Conservation (phyloP, 495 filamentous ascomycete species). For the Talaromyces nanjingensis region DNA sequence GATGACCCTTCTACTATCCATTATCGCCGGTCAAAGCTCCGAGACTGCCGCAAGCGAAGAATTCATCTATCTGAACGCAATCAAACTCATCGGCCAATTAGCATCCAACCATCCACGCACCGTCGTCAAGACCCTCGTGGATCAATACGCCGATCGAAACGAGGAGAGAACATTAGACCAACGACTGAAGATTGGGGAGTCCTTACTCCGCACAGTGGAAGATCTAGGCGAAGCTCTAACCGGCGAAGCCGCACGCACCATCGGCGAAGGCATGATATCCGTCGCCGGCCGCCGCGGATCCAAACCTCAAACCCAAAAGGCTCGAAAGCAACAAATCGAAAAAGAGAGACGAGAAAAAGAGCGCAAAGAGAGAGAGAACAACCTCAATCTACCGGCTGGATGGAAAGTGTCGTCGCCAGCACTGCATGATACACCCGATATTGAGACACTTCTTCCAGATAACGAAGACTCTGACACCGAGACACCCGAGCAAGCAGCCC, state of each 20-base stretch:
- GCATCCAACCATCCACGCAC: constrained; percentile 58
- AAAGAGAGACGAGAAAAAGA: constrained; percentile 38
- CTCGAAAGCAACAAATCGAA: constrained; percentile 39
- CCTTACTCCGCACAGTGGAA: constrained; percentile 61
- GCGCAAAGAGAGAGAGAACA: constrained; percentile 24
- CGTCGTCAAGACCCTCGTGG: constrained; percentile 57
- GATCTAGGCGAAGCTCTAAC: constrained; percentile 54
- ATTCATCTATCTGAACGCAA: constrained; percentile 65
- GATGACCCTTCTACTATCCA: constrained; percentile 55
- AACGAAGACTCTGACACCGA: constrained; percentile 36
- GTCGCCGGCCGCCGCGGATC: constrained; percentile 57
- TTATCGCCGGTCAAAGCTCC: constrained; percentile 48
- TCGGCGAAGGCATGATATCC: constrained; percentile 57
- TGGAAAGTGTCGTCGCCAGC: constrained; percentile 26
- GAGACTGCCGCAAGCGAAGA: constrained; percentile 47
- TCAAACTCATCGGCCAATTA: constrained; percentile 61
- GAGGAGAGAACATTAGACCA: constrained; percentile 56
- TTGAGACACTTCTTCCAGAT: constrained; percentile 36
- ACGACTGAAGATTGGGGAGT: constrained; percentile 67
- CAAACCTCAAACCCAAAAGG: constrained; percentile 48
- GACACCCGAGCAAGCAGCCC: constrained; percentile 41
- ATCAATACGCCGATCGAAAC: constrained; percentile 58
- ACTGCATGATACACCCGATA: constrained; percentile 3
- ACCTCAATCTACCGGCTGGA: constrained; percentile 18
- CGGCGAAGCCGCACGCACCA: constrained; percentile 47